These are phyloP conservation scores for Erysimum cheiranthoides DNA, from an alignment of 345 rosid genomes.

Conservation along the genomic window DNA sequence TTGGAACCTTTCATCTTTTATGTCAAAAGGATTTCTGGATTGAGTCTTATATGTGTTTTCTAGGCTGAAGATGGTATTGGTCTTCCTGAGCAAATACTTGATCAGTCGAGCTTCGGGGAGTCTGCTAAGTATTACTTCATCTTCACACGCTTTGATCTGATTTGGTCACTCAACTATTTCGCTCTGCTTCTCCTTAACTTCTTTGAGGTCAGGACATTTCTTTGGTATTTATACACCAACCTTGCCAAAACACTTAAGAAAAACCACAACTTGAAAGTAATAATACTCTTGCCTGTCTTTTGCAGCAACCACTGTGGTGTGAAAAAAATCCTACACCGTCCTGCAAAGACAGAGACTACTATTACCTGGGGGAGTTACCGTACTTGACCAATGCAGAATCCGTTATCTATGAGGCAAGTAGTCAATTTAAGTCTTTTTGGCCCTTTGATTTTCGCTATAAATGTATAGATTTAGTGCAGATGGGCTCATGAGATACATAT, in stretches of 20 bases:
- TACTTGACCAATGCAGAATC: constrained; percentile 74
- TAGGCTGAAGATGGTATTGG: constrained; percentile 99
- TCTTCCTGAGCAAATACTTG: constrained; percentile 86
- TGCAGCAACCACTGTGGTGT: constrained; percentile 97
- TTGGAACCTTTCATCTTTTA: background rate
- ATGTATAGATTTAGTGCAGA: background rate
- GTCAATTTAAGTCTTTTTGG: background rate
- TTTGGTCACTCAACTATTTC: constrained; percentile 90
- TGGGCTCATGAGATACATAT: constrained; percentile 7
- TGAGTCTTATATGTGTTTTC: constrained; percentile 34
- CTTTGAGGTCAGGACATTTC: constrained; percentile 70
- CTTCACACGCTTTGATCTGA: constrained; percentile 61
- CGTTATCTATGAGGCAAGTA: constrained; percentile 75
- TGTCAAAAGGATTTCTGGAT: constrained; percentile 6
- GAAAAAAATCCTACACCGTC: constrained; percentile 50
- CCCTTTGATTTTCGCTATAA: constrained; percentile 7
- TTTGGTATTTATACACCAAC: background rate
- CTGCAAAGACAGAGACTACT: constrained; percentile 77
- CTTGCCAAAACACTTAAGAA: background rate
- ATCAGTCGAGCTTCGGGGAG: constrained; percentile 64
- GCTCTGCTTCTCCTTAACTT: constrained; percentile 78
- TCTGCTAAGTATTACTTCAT: constrained; percentile 71
- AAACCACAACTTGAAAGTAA: background rate
- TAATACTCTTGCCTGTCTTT: constrained; percentile 20
- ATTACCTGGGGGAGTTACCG: constrained; percentile 88